Evolutionary conservation across 2,329 filamentous ascomycete genomes (phyloP).

Genomic region (Talaromyces sp.): DNA sequence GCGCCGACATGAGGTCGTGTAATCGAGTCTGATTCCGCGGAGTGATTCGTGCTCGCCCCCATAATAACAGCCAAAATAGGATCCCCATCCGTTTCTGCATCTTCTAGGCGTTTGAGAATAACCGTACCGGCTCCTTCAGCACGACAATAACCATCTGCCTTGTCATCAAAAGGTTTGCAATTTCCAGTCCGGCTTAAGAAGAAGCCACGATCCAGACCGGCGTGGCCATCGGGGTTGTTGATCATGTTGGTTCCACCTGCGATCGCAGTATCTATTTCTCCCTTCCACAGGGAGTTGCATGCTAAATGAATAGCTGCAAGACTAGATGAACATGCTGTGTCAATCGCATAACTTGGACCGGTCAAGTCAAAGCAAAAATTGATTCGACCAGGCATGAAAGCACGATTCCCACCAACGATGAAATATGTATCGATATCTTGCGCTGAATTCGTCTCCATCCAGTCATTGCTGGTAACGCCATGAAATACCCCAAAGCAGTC

Average conservation of each 20-base stretch:
- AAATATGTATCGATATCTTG: constrained; percentile 66
- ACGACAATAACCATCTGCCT: constrained; percentile 51
- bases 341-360: constrained; percentile 64
- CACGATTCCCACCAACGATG: constrained; percentile 57
- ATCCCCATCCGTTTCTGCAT: constrained; percentile 47
- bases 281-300: constrained; percentile 66
- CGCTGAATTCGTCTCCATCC: constrained; percentile 59
- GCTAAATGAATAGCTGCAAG: constrained; percentile 65
- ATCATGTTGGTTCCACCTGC: constrained; percentile 67
- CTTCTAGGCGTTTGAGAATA: constrained; percentile 45
- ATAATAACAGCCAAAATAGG: constrained; percentile 38
- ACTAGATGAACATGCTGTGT: constrained; percentile 69
- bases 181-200: constrained; percentile 28
- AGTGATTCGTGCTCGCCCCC: constrained; percentile 38
- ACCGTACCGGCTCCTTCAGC: constrained; percentile 46
- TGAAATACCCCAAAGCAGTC: constrained; percentile 67
- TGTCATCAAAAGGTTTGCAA: constrained; percentile 46
- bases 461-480: constrained; percentile 68
- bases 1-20: too few species aligned
- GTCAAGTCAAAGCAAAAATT: constrained; percentile 71
- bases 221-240: constrained; percentile 73
- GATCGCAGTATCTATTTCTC: constrained; percentile 73
- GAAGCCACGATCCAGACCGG: constrained; percentile 57
- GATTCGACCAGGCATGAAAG: constrained; percentile 59
- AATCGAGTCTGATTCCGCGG: too few species aligned